Conservation (phyloP, 2,329 filamentous ascomycete genomes). For the Sclerotinia borealis region DNA sequence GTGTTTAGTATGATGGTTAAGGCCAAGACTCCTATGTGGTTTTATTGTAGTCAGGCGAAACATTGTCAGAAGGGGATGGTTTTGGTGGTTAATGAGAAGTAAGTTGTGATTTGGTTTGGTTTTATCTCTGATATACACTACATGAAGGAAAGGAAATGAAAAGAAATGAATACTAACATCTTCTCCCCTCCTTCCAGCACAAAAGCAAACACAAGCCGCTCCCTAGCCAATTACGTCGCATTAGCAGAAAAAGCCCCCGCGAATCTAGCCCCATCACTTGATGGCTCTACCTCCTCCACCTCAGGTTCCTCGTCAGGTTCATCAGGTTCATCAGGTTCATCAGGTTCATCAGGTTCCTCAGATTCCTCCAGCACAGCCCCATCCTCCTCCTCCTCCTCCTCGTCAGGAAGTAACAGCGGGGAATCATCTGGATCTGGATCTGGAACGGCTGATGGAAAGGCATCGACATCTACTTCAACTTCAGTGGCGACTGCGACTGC, state of each 20-base stretch:
- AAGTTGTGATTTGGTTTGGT: no score
- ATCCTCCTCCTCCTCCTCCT: background rate
- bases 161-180: constrained; percentile 6
- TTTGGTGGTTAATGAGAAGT: constrained; percentile 46
- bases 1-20: constrained; percentile 68
- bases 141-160: no score
- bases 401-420: background rate
- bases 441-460: background rate
- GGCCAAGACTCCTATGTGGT: constrained; percentile 66
- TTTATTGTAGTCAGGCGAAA: constrained; percentile 68
- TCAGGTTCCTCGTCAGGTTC: background rate
- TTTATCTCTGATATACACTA: no score
- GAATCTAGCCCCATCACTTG: constrained; percentile 35
- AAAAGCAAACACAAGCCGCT: constrained; percentile 45
- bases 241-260: constrained; percentile 36
- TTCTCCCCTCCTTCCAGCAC: constrained; percentile 21
- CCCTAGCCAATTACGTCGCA: constrained; percentile 38
- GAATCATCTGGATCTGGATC: background rate
- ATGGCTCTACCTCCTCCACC: constrained; percentile 9
- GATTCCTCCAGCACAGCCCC: background rate
- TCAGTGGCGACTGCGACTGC: constrained; percentile 1
- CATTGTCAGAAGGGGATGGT: constrained; percentile 56
- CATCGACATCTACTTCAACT: constrained; percentile 1
- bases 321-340: background rate
- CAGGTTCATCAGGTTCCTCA: background rate